These are phyloP conservation scores for Aphanomyces euteiches DNA, from an alignment of 352 stramenopile genomes.

Conservation along the genomic window DNA sequence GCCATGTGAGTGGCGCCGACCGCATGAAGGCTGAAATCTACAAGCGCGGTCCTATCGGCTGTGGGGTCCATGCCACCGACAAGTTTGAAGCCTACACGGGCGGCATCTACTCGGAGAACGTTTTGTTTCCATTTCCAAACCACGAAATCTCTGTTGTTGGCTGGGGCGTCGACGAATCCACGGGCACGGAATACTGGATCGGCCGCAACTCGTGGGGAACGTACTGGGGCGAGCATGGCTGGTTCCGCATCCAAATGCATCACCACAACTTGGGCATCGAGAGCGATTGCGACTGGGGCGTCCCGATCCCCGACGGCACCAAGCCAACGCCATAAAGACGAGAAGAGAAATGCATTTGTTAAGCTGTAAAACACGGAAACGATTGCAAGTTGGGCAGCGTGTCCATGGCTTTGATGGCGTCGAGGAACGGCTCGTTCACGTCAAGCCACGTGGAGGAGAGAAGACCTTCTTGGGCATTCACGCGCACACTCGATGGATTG, in stretches of 20 bases:
- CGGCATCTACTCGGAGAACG: conserved; percentile 79
- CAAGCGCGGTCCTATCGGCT: conserved; percentile 87
- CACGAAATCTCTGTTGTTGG: conserved; percentile 88
- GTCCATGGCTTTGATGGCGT: conserved; percentile 38
- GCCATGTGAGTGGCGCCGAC: conserved; percentile 74
- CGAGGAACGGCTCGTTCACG: conserved; percentile 35
- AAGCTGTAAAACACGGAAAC: conserved; percentile 40
- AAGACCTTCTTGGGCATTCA: conserved; percentile 35
- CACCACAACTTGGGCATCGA: conserved; percentile 89
- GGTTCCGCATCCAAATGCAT: conserved; percentile 89
- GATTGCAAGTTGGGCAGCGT: conserved; percentile 35
- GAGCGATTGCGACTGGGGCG: conserved; percentile 84
- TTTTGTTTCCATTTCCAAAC: conserved; percentile 80
- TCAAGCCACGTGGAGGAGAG: conserved; percentile 34
- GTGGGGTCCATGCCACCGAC: conserved; percentile 77
- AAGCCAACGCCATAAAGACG: conserved; percentile 38
- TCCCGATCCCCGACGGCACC: conserved; percentile 74
- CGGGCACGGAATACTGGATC: conserved; percentile 89
- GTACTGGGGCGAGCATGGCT: conserved; percentile 91
- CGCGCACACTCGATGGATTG: conserved; percentile 38
- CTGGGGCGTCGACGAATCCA: conserved; percentile 84
- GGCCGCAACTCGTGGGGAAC: conserved; percentile 90
- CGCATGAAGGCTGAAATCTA: conserved; percentile 92
- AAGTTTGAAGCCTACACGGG: conserved; percentile 79
- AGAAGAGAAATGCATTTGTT: background rate